Base-by-base conservation (phyloP, 2,329 filamentous ascomycete genomes). In the Aspergillus piperis region DNA sequence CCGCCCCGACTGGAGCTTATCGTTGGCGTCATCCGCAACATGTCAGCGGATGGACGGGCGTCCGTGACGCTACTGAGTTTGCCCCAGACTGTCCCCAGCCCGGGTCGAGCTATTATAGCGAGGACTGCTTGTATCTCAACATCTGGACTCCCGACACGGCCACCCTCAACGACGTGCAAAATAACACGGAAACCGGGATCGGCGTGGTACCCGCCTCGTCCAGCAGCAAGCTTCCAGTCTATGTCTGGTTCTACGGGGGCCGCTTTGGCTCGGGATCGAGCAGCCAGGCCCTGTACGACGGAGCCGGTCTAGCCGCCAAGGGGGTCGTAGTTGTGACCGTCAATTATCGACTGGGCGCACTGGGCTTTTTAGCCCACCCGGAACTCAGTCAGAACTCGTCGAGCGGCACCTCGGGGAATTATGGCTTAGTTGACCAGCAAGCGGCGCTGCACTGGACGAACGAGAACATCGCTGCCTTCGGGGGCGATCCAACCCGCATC, bases 271-370 rank as follows among this genome's bases (percentile, higher is more conserved):
- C 50, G 2, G 62, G 63, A 4, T 62, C 63, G 17, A 60, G 55
- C 2, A 61, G 62, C 30, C 60, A 62, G 17, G 21, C 50, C 4
- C 59, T 61, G 7, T 69, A 68, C 42, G 64, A 69, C 38, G 66
- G 66, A 8, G 57, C 62, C 3, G 62, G 63, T 8, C 57, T 70
- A n/a, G 68, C 61, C 3, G 55, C 55, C 10, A 63, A 67, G 39
- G 65, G 64, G 19, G 63, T 64, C 38, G 52, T 67, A 3, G 62
- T 70, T 8, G 67, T 68, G 2, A 67, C 64, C 1, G 19, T 68
- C n/a, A 70, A 69, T 58, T 69, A 69, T 53, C 65, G 67, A 8
- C 54, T 69, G 30, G 81, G 81, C 21, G 68, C 81, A 3, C 64
- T 70, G 19, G 68, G 67, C 5, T 70, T 64, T 41, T 60, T 68